Percentiles rank a stretch among this genome's conserved stretches.
Conservation (phyloP, 148 eudicot genomes). For the Drosera capensis region DNA sequence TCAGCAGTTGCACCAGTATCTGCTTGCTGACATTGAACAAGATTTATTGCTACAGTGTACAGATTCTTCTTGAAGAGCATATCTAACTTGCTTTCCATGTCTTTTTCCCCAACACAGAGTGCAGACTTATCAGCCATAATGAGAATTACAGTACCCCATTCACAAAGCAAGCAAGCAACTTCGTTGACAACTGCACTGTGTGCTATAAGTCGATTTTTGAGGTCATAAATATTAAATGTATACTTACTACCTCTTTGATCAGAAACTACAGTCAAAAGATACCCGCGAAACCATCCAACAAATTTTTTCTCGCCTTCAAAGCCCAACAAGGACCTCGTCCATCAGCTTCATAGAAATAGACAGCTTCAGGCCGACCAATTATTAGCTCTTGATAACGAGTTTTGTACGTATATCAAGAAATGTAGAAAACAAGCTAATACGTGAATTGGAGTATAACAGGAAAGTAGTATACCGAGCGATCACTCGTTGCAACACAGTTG, state of each 20-base stretch:
- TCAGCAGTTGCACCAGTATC: slow-evolving; percentile 97
- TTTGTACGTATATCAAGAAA: neutral
- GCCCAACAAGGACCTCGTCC: slow-evolving; percentile 99
- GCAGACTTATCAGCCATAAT: too few species aligned
- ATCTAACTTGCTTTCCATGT: too few species aligned
- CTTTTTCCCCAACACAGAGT: too few species aligned
- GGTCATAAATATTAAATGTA: slow-evolving; percentile 79
- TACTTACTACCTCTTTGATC: slow-evolving; percentile 73
- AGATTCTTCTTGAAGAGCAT: too few species aligned
- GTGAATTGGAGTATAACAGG: neutral
- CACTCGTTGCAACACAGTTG: slow-evolving; percentile 72
- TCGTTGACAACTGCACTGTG: slow-evolving; percentile 62
- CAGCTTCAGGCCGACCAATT: slow-evolving; percentile 88
- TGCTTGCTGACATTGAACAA: slow-evolving; percentile 93
- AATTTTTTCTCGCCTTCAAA: too few species aligned
- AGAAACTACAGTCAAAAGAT: too few species aligned
- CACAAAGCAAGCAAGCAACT: slow-evolving; percentile 88
- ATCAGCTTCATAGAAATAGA: slow-evolving; percentile 82
- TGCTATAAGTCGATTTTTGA: slow-evolving; percentile 79
- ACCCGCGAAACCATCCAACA: too few species aligned
- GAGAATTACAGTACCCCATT: slow-evolving; percentile 94
- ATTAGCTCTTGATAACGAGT: slow-evolving; percentile 58
- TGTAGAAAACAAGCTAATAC: neutral
- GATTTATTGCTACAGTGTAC: slow-evolving; percentile 85
- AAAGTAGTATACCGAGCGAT: slow-evolving; percentile 61